Evolutionary conservation across 2,329 filamentous ascomycete genomes (phyloP).

Genomic region (Botrytis squamosa): DNA sequence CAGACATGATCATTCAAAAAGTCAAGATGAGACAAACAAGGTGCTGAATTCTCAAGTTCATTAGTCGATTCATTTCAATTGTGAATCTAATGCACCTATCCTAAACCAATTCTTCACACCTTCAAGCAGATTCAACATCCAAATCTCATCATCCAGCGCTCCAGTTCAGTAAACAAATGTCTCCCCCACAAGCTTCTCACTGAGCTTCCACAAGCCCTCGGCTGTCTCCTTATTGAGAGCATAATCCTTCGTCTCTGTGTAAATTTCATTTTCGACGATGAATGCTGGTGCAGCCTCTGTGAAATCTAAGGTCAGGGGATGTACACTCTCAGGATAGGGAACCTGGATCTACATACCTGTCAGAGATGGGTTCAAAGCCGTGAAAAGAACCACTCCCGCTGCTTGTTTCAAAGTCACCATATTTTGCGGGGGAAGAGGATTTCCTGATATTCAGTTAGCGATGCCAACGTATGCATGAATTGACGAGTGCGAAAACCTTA

Average conservation of each 20-base stretch:
- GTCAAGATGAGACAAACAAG: too few relatives aligned
- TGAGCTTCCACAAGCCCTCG: constrained; percentile 22
- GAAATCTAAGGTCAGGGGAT: too few relatives aligned
- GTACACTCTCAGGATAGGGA: background rate
- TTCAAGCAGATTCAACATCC: too few relatives aligned
- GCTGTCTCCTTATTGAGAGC: constrained; percentile 10
- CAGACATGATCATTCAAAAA: too few relatives aligned
- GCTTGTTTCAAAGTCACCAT: constrained; percentile 7
- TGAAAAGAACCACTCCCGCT: constrained; percentile 2
- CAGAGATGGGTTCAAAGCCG: background rate
- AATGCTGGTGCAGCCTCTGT: background rate
- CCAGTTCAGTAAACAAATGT: constrained; percentile 15
- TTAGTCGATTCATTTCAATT: too few relatives aligned
- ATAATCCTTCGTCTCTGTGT: background rate
- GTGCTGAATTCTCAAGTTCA: too few relatives aligned
- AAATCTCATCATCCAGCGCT: background rate
- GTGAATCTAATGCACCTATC: too few relatives aligned
- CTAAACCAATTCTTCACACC: too few relatives aligned
- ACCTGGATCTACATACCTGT: background rate
- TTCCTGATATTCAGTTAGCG: background rate
- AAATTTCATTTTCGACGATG: background rate
- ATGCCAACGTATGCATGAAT: background rate
- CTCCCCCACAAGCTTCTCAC: constrained; percentile 23
- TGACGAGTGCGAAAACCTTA: background rate
- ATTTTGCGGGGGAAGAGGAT: background rate